A percentile compares a stretch with the other conserved stretches of the same genome.
phyloP scores from a whole-genome alignment of 495 filamentous ascomycete genomes.

The Penicillium fimorum region DNA sequence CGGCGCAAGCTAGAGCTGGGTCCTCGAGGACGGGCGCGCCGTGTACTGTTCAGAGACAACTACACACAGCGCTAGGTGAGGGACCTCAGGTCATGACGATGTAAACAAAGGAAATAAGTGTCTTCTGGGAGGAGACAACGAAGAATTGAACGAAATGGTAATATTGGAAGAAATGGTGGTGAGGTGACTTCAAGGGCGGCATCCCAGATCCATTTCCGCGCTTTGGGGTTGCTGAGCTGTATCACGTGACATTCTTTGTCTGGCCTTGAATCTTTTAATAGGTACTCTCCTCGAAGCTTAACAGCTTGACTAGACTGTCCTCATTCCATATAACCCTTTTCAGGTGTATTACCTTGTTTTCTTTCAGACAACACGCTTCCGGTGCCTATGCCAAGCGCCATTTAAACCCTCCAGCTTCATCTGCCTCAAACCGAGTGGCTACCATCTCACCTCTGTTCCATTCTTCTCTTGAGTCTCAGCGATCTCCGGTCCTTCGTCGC shows the following conservation, averaged over 20 bases:
- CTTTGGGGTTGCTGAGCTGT: slow-evolving; percentile 10
- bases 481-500: slow-evolving; percentile 7
- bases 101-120: slow-evolving; percentile 3
- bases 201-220: slow-evolving; percentile 18
- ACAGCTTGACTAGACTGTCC: background rate
- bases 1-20: slow-evolving; percentile 15
- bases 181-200: slow-evolving; percentile 21
- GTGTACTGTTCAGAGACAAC: slow-evolving; percentile 22
- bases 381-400: background rate
- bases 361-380: background rate
- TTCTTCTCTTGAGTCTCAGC: background rate
- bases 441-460: background rate
- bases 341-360: background rate
- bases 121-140: background rate
- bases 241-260: slow-evolving; percentile 18
- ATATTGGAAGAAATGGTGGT: slow-evolving; percentile 16
- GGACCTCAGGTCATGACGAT: slow-evolving; percentile 25
- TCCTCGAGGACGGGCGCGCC: slow-evolving; percentile 15
- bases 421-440: background rate
- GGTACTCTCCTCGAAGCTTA: background rate
- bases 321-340: background rate
- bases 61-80: slow-evolving; percentile 22
- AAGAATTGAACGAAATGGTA: slow-evolving; percentile 11
- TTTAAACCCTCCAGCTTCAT: background rate
- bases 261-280: slow-evolving; percentile 7